Evolutionary conservation across 2,329 filamentous ascomycete species (phyloP), one percentile per base, ranked within the genome.

Genomic region (Cyphellophora attinorum): DNA sequence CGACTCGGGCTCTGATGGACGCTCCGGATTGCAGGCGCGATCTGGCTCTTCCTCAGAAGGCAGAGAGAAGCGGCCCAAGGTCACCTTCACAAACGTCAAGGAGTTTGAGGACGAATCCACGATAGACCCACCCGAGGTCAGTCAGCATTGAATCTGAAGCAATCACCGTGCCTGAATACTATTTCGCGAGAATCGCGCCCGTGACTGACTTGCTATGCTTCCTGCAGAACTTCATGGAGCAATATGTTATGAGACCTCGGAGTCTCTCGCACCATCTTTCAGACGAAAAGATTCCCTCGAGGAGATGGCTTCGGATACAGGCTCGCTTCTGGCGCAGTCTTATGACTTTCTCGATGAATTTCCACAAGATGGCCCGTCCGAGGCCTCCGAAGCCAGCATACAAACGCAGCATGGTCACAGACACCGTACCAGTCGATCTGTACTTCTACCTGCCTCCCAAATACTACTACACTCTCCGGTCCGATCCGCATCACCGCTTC

Each of bases 321-420:
- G 79, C 80, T 30, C 59, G 67, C 17, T 70, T 78, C 53, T 82
- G 78, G 77, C 70, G 81, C 34, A 66, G 70, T 37, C 62, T 83
- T 27, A 81, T 82, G 71, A 66, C 65, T 38, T 67, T 82, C 37
- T 79, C 78, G 50, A 82, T 83, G 77, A 63, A 70, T 40, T 60
- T 84, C 25, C 79, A 85, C 52, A 70, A 68, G 35, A 58, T 78
- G 39, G 71, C 77, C 1, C 59, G 67, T 27, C 76, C 78, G 5
- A 65, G 69, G 32, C 75, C 79, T 5, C 74, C 76, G 2, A 61
- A 59, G 19, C 76, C 77, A 2, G 58, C 65, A 18, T 84, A 84
- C 57, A 64, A 64, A 30, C 68, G 66, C 29, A 63, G 63, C 12
- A 67, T 83, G 19, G 55, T 64, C 16, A 67, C 67, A 38, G 69